A percentile compares a stretch with the other conserved stretches of the same genome.
These are phyloP conservation scores for Ligustrum vulgare DNA, from an alignment of 257 asterid genomes.

Conservation along the genomic window DNA sequence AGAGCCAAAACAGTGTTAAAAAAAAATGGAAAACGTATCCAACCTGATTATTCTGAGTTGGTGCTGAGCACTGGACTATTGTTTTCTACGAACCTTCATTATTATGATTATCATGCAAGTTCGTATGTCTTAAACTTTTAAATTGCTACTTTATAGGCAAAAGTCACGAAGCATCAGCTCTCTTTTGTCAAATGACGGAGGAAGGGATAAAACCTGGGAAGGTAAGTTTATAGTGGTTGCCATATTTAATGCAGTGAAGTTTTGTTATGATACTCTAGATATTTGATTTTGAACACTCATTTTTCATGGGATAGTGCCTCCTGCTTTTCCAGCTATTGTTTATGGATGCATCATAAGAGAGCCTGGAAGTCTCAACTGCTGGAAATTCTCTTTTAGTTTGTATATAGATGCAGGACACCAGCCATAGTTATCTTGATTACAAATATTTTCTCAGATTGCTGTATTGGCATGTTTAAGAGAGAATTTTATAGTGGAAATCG, in stretches of 20 bases:
- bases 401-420: background rate
- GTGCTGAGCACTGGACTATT: background rate
- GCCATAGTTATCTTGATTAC: background rate
- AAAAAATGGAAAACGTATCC: background rate
- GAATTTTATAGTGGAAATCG: background rate
- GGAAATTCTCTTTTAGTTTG: background rate
- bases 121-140: slow-evolving; percentile 18
- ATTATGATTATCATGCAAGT: slow-evolving; percentile 12
- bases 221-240: slow-evolving; percentile 43
- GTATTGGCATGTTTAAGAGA: background rate
- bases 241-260: background rate
- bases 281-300: background rate
- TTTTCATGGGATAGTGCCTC: background rate
- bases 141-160: slow-evolving; percentile 53
- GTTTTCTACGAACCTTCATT: background rate
- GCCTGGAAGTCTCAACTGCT: background rate
- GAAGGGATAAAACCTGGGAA: slow-evolving; percentile 82
- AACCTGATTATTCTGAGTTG: background rate
- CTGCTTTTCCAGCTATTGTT: background rate
- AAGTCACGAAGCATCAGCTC: slow-evolving; percentile 64
- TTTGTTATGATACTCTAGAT: background rate
- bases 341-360: background rate
- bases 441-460: background rate
- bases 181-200: slow-evolving; percentile 76
- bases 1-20: background rate